Conservation (phyloP, 148 eudicot genomes). For the Suaeda aralocaspica region DNA sequence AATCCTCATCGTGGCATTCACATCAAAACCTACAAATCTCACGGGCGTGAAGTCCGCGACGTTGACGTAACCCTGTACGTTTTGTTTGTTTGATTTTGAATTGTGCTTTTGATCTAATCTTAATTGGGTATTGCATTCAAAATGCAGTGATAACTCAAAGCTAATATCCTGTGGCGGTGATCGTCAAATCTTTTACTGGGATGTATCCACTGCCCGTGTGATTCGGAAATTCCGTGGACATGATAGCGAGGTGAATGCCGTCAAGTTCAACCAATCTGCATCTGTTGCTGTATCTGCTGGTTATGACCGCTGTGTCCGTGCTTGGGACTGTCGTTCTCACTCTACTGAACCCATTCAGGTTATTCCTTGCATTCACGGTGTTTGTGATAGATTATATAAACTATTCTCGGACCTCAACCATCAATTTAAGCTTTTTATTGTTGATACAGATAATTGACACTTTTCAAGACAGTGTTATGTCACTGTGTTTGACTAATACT, state of each 20-base stretch:
- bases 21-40: conserved; percentile 87
- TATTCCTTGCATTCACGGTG: too few species aligned
- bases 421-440: not conserved
- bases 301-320: conserved; percentile 87
- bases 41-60: conserved; percentile 92
- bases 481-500: conserved; percentile 69
- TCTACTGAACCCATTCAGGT: conserved; percentile 98
- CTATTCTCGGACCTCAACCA: too few species aligned
- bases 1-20: conserved; percentile 95
- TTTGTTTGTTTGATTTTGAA: conserved; percentile 13
- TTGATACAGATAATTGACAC: conserved; percentile 71
- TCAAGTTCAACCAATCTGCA: conserved; percentile 81
- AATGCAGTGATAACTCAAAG: conserved; percentile 83
- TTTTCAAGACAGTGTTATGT: conserved; percentile 92
- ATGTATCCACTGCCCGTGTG: conserved; percentile 81
- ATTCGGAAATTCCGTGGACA: conserved; percentile 94
- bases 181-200: conserved; percentile 97
- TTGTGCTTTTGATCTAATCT: not conserved
- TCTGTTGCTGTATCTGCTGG: conserved; percentile 91
- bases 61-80: conserved; percentile 66
- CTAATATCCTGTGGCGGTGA: conserved; percentile 88
- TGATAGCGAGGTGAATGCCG: conserved; percentile 98
- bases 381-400: too few species aligned
- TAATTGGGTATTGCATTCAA: not conserved
- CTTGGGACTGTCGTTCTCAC: conserved; percentile 95